Conservation (phyloP, 73 alveolate species). For the Paramecium octaurelia region DNA sequence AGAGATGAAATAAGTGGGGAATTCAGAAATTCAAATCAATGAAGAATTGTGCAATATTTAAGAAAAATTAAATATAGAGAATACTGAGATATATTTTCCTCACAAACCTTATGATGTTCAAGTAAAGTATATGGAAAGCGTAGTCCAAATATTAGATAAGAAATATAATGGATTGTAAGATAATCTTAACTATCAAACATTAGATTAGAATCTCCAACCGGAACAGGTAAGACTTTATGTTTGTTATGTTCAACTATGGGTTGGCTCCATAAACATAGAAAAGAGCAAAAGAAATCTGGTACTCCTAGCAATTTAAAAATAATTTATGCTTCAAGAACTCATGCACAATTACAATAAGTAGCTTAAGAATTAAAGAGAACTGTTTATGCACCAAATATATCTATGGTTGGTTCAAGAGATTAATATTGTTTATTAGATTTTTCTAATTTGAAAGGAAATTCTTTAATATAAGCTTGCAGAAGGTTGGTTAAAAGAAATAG, state of each 20-base stretch:
- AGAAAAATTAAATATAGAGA: neutral
- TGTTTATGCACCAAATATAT: slow-evolving; percentile 70
- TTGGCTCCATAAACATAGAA: slow-evolving; percentile 46
- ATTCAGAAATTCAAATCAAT: neutral
- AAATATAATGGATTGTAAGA: neutral
- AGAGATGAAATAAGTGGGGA: neutral
- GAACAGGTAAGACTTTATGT: slow-evolving; percentile 95
- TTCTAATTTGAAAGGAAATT: neutral
- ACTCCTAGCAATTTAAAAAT: slow-evolving; percentile 68
- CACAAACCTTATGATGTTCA: neutral
- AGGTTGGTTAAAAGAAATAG: neutral
- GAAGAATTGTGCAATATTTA: neutral
- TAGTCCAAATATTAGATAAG: neutral
- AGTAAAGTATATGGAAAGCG: neutral
- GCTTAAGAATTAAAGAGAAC: slow-evolving; percentile 79
- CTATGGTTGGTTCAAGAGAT: slow-evolving; percentile 79
- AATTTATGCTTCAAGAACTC: slow-evolving; percentile 84
- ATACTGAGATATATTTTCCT: neutral
- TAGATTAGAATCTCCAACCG: slow-evolving; percentile 92
- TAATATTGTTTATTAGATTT: slow-evolving; percentile 70
- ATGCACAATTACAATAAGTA: slow-evolving; percentile 77
- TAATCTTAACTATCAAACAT: neutral
- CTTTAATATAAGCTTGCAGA: slow-evolving; percentile 4
- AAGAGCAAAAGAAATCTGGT: neutral
- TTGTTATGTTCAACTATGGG: slow-evolving; percentile 83